Percentiles rank a stretch among this genome's conserved stretches.
These are phyloP conservation scores for Madurella mycetomatis DNA, from an alignment of 2,329 filamentous ascomycete genomes.

Conservation along the genomic window DNA sequence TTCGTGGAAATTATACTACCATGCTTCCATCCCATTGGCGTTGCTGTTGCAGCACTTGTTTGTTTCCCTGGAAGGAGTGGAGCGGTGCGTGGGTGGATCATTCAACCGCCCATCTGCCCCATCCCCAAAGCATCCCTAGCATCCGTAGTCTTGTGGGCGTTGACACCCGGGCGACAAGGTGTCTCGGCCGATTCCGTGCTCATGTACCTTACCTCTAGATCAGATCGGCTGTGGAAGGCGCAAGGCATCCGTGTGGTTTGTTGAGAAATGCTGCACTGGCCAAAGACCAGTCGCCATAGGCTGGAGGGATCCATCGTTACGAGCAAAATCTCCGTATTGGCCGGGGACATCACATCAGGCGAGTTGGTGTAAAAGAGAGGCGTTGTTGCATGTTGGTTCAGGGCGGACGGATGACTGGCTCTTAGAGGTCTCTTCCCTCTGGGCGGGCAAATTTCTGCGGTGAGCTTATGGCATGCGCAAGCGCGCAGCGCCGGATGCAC, in stretches of 20 bases:
- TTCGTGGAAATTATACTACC: neutral
- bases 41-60: neutral
- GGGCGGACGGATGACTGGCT: constrained; percentile 14
- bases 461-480: constrained; percentile 9
- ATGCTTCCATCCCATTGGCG: neutral
- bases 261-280: too few relatives aligned
- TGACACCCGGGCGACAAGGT: too few relatives aligned
- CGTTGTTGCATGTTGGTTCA: constrained; percentile 16
- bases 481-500: constrained; percentile 14
- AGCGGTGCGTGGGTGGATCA: neutral
- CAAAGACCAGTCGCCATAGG: too few relatives aligned
- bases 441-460: constrained; percentile 7
- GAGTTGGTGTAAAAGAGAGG: constrained; percentile 1
- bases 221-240: too few relatives aligned
- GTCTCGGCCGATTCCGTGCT: too few relatives aligned
- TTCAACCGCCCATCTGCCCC: neutral
- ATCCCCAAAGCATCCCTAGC: neutral
- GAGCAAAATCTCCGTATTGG: neutral
- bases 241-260: too few relatives aligned
- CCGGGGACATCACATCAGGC: constrained; percentile 1
- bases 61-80: neutral
- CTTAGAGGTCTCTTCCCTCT: neutral
- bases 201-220: too few relatives aligned
- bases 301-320: too few relatives aligned
- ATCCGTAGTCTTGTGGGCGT: too few relatives aligned